Conservation (phyloP, 2,329 filamentous ascomycete genomes). For the Fusarium sp. region DNA sequence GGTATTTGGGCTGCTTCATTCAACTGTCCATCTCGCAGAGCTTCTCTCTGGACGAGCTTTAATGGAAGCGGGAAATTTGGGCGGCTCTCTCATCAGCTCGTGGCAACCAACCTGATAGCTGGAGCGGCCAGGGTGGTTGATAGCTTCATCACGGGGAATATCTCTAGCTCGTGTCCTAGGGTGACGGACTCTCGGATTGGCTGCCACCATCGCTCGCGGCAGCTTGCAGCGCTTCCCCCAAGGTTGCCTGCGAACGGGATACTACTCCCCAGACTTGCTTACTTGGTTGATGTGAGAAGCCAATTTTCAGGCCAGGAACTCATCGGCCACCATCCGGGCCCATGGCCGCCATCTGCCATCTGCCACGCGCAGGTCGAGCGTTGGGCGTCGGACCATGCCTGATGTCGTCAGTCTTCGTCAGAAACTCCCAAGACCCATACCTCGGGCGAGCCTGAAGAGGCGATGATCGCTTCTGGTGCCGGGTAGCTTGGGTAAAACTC, state of each 20-base stretch:
- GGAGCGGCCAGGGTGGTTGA: neutral
- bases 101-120: constrained; percentile 11
- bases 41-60: neutral
- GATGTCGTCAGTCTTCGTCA: constrained; percentile 11
- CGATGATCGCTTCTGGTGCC: constrained; percentile 12
- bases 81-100: constrained; percentile 7
- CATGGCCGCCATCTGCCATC: constrained; percentile 5
- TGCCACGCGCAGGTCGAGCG: constrained; percentile 1
- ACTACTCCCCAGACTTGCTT: constrained; percentile 7
- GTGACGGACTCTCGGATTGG: constrained; percentile 34
- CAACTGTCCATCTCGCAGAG: constrained; percentile 11
- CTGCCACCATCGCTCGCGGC: constrained; percentile 21
- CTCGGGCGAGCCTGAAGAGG: neutral
- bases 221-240: constrained; percentile 15
- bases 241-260: constrained; percentile 7
- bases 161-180: constrained; percentile 8
- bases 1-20: neutral
- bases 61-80: constrained; percentile 14
- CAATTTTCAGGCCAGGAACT: constrained; percentile 4
- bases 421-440: constrained; percentile 6
- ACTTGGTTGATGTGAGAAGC: neutral
- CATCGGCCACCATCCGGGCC: constrained; percentile 15
- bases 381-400: neutral
- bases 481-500: constrained; percentile 19
- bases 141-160: constrained; percentile 20